phyloP scores from a whole-genome alignment of 768 basidiomycete species.

The Boletus pseudopeckii region DNA sequence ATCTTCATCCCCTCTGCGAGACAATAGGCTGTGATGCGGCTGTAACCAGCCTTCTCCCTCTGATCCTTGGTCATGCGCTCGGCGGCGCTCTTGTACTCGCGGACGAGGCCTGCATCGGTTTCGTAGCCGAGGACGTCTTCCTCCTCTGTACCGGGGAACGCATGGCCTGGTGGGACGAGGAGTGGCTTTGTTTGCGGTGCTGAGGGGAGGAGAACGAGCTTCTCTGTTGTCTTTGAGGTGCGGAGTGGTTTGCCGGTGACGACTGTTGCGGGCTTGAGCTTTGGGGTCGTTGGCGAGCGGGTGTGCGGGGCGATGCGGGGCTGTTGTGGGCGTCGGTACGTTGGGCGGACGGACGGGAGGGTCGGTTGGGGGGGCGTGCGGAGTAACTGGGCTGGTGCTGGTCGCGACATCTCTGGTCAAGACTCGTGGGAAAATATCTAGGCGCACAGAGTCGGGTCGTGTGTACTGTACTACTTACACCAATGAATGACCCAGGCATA shows the following conservation, averaged over 20 bases:
- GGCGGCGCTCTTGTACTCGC: slow-evolving; percentile 79
- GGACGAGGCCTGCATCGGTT: slow-evolving; percentile 55
- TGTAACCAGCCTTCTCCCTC: slow-evolving; percentile 75
- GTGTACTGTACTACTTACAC: too few species aligned
- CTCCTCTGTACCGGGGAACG: slow-evolving; percentile 29
- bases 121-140: slow-evolving; percentile 59
- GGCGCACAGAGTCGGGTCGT: too few species aligned
- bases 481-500: too few species aligned
- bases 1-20: slow-evolving; percentile 82
- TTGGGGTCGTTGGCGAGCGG: slow-evolving; percentile 12
- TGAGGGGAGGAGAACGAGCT: slow-evolving; percentile 85
- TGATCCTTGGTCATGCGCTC: slow-evolving; percentile 89
- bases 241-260: slow-evolving; percentile 55
- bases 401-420: slow-evolving; percentile 8
- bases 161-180: slow-evolving; percentile 16
- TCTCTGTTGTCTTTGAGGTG: slow-evolving; percentile 88
- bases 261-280: slow-evolving; percentile 16
- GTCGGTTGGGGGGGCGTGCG: slow-evolving; percentile 23
- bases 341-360: slow-evolving; percentile 20
- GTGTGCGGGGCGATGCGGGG: slow-evolving; percentile 18
- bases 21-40: slow-evolving; percentile 86
- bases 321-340: slow-evolving; percentile 23
- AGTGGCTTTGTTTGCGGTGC: slow-evolving; percentile 84
- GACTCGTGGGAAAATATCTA: not conserved
- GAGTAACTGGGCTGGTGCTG: not conserved